phyloP scores from a whole-genome alignment of 352 stramenopile species.

The Phytophthora ohioensis region DNA sequence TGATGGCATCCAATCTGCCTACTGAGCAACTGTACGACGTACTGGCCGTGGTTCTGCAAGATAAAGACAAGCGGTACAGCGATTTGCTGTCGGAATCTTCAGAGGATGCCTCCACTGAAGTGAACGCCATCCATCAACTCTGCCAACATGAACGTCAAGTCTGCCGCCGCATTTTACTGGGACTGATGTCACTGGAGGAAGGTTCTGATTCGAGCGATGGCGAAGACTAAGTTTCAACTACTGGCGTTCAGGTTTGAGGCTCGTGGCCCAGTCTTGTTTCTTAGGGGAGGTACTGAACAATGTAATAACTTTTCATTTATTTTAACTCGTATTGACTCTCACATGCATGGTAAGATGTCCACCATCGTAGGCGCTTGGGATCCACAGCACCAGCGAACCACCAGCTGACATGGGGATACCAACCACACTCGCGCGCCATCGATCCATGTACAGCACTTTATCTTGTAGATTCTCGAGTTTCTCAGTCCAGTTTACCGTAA shows the following conservation, averaged over 20 bases:
- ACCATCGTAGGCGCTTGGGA: constrained; percentile 40
- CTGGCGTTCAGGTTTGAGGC: not conserved
- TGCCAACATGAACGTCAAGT: constrained; percentile 60
- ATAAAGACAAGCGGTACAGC: constrained; percentile 76
- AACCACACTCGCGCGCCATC: constrained; percentile 47
- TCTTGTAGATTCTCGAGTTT: constrained; percentile 36
- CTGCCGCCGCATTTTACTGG: constrained; percentile 68
- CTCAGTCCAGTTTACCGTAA: constrained; percentile 26
- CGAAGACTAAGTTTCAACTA: constrained; percentile 31
- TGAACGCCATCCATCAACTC: constrained; percentile 42
- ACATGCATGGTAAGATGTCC: constrained; percentile 52
- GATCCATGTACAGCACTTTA: constrained; percentile 65
- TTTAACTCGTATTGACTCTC: constrained; percentile 57
- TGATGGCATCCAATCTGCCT: constrained; percentile 60
- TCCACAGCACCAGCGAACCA: constrained; percentile 50
- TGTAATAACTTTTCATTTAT: constrained; percentile 3
- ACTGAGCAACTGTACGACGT: constrained; percentile 75
- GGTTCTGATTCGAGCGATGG: constrained; percentile 53
- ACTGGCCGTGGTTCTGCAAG: constrained; percentile 62
- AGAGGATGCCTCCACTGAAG: constrained; percentile 7
- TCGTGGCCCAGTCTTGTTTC: too few species aligned
- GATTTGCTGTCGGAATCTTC: constrained; percentile 45
- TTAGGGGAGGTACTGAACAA: not conserved
- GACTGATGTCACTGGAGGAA: constrained; percentile 71
- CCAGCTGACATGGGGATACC: constrained; percentile 39